phyloP scores from a whole-genome alignment of 257 asterid genomes.

The Lithospermum erythrorhizon region DNA sequence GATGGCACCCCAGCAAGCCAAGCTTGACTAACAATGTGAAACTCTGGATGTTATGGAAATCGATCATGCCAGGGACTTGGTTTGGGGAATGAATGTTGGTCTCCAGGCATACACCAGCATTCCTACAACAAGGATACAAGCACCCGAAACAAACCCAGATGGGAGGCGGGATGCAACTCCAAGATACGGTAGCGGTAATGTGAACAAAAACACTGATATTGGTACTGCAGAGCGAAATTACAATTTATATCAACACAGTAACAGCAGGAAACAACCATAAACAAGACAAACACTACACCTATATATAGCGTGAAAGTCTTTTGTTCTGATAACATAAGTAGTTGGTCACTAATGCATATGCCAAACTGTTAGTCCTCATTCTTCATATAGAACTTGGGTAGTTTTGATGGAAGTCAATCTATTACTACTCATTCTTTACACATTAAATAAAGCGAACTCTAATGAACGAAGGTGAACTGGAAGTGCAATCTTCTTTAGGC shows the following conservation, averaged over 20 bases:
- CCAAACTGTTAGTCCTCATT: too few relatives aligned
- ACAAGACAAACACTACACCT: not conserved
- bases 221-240: conserved; percentile 47
- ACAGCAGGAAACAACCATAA: not conserved
- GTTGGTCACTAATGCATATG: not conserved
- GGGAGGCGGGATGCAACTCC: conserved; percentile 83
- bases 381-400: too few relatives aligned
- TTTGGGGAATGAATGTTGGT: conserved; percentile 34
- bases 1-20: not conserved
- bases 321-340: too few relatives aligned
- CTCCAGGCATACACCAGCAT: conserved; percentile 59
- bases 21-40: not conserved
- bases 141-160: conserved; percentile 75
- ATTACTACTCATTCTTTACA: too few relatives aligned
- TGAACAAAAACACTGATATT: conserved; percentile 68
- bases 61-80: conserved; percentile 6
- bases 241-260: conserved; percentile 4
- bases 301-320: not conserved
- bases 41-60: not conserved
- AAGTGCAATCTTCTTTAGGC: too few relatives aligned
- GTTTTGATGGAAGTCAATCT: too few relatives aligned
- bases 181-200: conserved; percentile 82
- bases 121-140: conserved; percentile 53
- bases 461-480: too few relatives aligned
- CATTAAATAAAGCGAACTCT: too few relatives aligned